These are phyloP conservation scores for Exophiala alcalophila DNA, from an alignment of 2,329 filamentous ascomycete genomes.

Conservation along the genomic window DNA sequence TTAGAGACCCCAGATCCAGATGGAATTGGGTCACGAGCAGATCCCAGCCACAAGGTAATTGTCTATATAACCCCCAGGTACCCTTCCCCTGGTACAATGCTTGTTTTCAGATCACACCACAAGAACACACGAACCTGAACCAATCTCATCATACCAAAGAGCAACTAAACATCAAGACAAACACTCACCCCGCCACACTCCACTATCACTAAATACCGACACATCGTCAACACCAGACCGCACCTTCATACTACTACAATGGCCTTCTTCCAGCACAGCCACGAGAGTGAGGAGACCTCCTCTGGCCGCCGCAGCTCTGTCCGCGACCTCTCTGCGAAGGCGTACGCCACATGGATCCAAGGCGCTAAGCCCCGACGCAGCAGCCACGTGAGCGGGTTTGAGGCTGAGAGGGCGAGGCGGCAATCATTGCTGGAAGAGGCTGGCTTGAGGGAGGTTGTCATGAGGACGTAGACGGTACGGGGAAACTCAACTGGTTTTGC, in stretches of 20 bases:
- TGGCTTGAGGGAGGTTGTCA: background rate
- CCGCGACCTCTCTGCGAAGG: conserved; percentile 16
- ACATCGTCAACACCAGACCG: too few relatives aligned
- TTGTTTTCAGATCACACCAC: background rate
- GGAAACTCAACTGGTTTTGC: too few relatives aligned
- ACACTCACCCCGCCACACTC: background rate
- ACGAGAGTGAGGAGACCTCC: conserved; percentile 5
- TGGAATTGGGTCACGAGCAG: too few relatives aligned
- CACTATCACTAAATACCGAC: too few relatives aligned
- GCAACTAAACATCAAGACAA: background rate
- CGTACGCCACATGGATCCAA: conserved; percentile 15
- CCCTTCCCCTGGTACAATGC: background rate
- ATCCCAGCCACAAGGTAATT: background rate
- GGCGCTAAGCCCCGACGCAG: background rate
- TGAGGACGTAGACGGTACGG: conserved; percentile 6
- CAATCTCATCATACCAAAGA: too few relatives aligned
- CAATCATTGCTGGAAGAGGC: conserved; percentile 13
- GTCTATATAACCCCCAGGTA: background rate
- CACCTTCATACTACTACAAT: conserved; percentile 2
- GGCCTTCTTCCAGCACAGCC: conserved; percentile 12
- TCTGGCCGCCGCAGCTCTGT: conserved; percentile 9
- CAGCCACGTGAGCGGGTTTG: conserved; percentile 3
- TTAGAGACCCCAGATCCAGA: too few relatives aligned
- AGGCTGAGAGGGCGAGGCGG: conserved; percentile 12
- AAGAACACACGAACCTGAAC: background rate